Conservation (phyloP, 352 stramenopile genomes). For the Bremia lactucae region DNA sequence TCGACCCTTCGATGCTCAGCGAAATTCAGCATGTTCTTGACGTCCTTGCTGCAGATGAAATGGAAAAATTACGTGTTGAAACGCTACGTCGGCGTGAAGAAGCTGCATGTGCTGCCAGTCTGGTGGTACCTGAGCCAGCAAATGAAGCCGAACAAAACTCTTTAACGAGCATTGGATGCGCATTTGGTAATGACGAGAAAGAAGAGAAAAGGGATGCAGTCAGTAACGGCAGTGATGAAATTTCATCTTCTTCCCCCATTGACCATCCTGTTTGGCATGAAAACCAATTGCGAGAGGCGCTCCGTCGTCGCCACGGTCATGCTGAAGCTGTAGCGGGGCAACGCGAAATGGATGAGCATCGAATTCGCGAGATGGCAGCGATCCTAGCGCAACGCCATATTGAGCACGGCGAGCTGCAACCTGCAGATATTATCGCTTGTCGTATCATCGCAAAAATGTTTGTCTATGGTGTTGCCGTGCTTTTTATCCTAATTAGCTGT, state of each 20-base stretch:
- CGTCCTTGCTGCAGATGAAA: constrained; percentile 36
- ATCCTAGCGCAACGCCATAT: constrained; percentile 36
- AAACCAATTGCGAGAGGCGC: constrained; percentile 30
- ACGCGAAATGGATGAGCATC: constrained; percentile 30
- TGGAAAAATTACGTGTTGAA: constrained; percentile 27
- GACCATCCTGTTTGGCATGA: constrained; percentile 56
- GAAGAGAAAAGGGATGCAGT: constrained; percentile 19
- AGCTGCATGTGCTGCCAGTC: constrained; percentile 24
- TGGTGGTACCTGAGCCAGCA: constrained; percentile 19
- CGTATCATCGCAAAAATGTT: constrained; percentile 39
- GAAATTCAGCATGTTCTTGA: constrained; percentile 65
- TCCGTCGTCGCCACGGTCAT: constrained; percentile 43
- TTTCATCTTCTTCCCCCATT: too few relatives aligned
- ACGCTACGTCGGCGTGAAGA: constrained; percentile 20
- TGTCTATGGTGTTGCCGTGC: constrained; percentile 24
- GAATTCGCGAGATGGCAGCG: constrained; percentile 39
- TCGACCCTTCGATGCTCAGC: constrained; percentile 56
- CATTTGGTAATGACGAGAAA: constrained; percentile 32
- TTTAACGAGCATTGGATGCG: constrained; percentile 28
- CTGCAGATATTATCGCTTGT: constrained; percentile 33
- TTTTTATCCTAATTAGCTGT: constrained; percentile 27
- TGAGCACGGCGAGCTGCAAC: constrained; percentile 24
- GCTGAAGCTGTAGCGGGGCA: constrained; percentile 14
- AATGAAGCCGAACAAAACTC: constrained; percentile 4
- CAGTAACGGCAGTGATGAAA: constrained; percentile 3